Percentiles rank a stretch among this genome's conserved stretches.
Evolutionary conservation across 2,329 filamentous ascomycete species (phyloP).

Genomic region (Lasiodiplodia gonubiensis): DNA sequence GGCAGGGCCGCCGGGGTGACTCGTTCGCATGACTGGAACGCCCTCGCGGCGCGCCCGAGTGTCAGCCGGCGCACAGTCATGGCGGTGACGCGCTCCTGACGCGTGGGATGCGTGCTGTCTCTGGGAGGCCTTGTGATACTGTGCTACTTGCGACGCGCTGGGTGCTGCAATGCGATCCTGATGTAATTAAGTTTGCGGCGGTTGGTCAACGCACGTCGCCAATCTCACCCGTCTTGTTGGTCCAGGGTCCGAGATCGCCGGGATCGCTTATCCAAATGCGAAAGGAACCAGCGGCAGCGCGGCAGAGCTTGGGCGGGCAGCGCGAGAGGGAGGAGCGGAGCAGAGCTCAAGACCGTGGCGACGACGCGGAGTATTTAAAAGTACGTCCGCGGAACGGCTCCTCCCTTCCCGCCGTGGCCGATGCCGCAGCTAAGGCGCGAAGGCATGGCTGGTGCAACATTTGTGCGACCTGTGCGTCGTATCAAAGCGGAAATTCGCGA

Average conservation of each 20-base stretch:
- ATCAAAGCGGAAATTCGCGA: constrained; percentile 4
- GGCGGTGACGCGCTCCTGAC: not conserved
- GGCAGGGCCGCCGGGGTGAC: constrained; percentile 16
- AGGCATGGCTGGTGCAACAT: constrained; percentile 2
- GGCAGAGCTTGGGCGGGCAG: not conserved
- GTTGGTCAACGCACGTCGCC: constrained; percentile 24
- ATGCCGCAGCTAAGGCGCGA: constrained; percentile 20
- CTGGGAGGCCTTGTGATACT: constrained; percentile 15
- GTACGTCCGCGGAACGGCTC: constrained; percentile 8
- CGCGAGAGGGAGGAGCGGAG: constrained; percentile 2
- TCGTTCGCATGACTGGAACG: constrained; percentile 17
- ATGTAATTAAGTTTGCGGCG: constrained; percentile 9
- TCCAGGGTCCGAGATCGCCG: constrained; percentile 15
- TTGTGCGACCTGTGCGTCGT: constrained; percentile 21
- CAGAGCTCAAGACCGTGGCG: not conserved
- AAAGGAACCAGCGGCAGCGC: not conserved
- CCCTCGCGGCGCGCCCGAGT: constrained; percentile 5
- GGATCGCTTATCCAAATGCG: constrained; percentile 10
- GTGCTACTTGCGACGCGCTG: constrained; percentile 21
- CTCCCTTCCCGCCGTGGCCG: constrained; percentile 11
- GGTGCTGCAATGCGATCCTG: constrained; percentile 8
- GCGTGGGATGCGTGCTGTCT: constrained; percentile 2
- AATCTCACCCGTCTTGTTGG: constrained; percentile 8
- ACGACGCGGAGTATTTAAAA: constrained; percentile 15
- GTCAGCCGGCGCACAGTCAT: constrained; percentile 20